Evolutionary conservation across 2,329 filamentous ascomycete species (phyloP), one percentile per base, ranked within the genome.

Genomic region (Fusarium scirpi): DNA sequence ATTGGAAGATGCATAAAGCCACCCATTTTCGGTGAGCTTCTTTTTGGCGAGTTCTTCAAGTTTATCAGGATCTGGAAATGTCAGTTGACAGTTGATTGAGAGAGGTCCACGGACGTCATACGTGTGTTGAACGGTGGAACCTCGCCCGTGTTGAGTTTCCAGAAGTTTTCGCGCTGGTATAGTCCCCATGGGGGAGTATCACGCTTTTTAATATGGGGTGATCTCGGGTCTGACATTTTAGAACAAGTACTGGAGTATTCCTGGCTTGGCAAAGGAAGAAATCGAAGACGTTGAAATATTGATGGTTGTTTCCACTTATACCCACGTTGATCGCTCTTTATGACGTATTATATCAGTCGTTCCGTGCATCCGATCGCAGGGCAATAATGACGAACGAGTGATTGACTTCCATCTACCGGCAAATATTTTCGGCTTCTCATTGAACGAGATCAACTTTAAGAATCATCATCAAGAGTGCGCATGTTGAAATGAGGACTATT

Each of bases 121-220:
- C 61, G 57, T 0, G 61, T 64, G 24, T 64, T 64, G 6, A 64
- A 64, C 9, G 44, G 61, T n/a, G 61, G 57, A 27, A 56, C 57
- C 16, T 56, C 10, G 10, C 61, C 61, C 1, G 54, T 7, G 11
- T 62, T 62, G 0, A 64, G 6, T 10, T 62, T 64, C 58, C 61
- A 64, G 12, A 64, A 64, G 38, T 64, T 62, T 6, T 62, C 58
- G 20, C 58, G 58, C 12, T 64, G 61, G 5, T 64, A 64, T 4
- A 64, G 4, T 5, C 61, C 58, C 58, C 61, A 64, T 3, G 61
- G 49, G 20, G 58, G 61, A 15, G 38, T 64, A 5, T 64, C 49
- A 1, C 61, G 49, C 1, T 45, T 57, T 6, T 56, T 57, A 13
- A 62, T 20, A 46, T 64, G 61, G 0, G 62, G 62, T 3, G 58